phyloP scores from a whole-genome alignment of 2,329 filamentous ascomycete genomes.

The Magnaporthiopsis poae region DNA sequence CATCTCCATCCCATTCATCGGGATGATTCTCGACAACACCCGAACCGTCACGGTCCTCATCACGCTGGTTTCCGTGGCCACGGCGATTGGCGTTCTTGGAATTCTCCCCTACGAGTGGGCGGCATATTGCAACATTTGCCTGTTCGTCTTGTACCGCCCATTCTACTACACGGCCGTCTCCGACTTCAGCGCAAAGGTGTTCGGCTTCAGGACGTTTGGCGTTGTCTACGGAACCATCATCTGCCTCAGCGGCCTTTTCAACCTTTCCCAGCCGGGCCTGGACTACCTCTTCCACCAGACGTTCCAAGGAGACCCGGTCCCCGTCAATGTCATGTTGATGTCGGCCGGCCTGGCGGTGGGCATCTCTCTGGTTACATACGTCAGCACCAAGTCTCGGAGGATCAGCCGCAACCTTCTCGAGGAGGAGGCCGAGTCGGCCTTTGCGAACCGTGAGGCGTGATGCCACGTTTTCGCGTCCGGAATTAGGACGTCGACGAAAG shows the following conservation, averaged over 20 bases:
- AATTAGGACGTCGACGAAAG: too few species aligned
- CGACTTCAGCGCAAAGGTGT: constrained; percentile 84
- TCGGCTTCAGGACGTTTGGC: constrained; percentile 83
- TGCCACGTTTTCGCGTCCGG: background rate
- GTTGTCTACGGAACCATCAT: constrained; percentile 91
- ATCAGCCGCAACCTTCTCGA: constrained; percentile 24
- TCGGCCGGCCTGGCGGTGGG: constrained; percentile 54
- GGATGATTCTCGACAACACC: constrained; percentile 65
- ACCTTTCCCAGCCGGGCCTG: constrained; percentile 72
- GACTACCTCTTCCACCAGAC: constrained; percentile 67
- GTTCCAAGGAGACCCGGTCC: constrained; percentile 63
- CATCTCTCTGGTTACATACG: constrained; percentile 54
- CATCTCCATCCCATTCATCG: constrained; percentile 78
- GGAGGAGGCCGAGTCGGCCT: constrained; percentile 22
- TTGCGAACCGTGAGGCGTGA: constrained; percentile 8
- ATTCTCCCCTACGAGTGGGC: constrained; percentile 59
- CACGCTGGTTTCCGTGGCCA: constrained; percentile 60
- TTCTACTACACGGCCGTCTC: constrained; percentile 87
- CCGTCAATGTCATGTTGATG: constrained; percentile 64
- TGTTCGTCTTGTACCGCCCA: constrained; percentile 78
- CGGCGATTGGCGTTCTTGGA: constrained; percentile 66
- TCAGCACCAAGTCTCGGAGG: constrained; percentile 34
- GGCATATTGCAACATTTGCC: constrained; percentile 63
- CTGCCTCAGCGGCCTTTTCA: constrained; percentile 71
- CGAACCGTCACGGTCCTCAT: constrained; percentile 62